Evolutionary conservation across 2,329 filamentous ascomycete genomes (phyloP), one percentile per base, ranked within the genome.

Genomic region (Diaporthe nobilis): DNA sequence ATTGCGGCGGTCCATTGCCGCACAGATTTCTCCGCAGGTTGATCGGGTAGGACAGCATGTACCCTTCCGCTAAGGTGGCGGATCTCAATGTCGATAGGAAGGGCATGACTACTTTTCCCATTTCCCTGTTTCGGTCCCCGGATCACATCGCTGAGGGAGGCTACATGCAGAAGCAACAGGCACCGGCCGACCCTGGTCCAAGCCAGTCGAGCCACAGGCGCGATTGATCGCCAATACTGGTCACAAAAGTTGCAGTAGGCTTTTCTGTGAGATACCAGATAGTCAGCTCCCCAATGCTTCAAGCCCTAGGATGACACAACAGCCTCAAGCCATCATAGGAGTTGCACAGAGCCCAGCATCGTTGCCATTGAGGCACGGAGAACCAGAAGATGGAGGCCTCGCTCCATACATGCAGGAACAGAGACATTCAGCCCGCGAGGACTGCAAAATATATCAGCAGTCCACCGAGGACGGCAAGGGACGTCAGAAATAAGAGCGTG

Each of bases 11-110:
- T 31, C 60, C 74, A 42, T 42, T 25, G 34, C 70, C 42, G 42
- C 51, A 22, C 60, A 73, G 42, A 68, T 68, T 75, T 72, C 61
- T 75, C 74, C 70, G 61, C 28, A 55, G 49, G 49, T 42, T 51
- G 49, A 68, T 73, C 61, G 42, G 39, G 34, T 60, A 44, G 49
- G 74, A 57, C 74, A 51, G 58, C 34, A 75, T 75, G 74, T 60
- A 49, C 37, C 60, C 72, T 67, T n/a, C 74, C 70, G 74, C 60
- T 39, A 44, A 60, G 58, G 13, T 37, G 71, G 47, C 13, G 71
- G 47, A 55, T 70, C 65, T 55, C 65, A 70, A 70, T 70, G 49
- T 70, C 31, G 34, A 70, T 34, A 22, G 49, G 44, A 15, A 37
- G 31, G 15, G 31, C 34, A 31, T 25, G 17, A 31, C 22, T 70